These are phyloP conservation scores for Straminergon stramineum DNA, from an alignment of 225 moss, liverwort and hornwort species.

Conservation along the genomic window DNA sequence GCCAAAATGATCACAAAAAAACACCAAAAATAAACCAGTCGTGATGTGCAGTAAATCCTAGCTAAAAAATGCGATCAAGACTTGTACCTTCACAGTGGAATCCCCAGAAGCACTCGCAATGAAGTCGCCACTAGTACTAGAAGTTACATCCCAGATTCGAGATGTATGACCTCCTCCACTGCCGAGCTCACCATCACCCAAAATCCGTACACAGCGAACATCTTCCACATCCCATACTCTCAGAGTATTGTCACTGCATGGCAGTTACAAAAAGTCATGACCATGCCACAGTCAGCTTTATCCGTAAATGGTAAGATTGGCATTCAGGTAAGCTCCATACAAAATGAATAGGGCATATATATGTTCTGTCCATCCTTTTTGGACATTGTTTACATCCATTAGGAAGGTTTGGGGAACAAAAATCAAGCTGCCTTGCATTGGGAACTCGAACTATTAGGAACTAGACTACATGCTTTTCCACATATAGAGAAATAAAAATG, in stretches of 20 bases:
- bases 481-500: background rate
- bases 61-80: background rate
- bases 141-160: constrained; percentile 92
- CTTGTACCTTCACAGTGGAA: constrained; percentile 69
- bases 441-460: background rate
- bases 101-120: constrained; percentile 90
- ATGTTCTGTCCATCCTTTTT: background rate
- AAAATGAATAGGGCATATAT: background rate
- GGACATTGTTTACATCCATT: background rate
- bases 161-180: constrained; percentile 84
- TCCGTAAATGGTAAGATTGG: background rate
- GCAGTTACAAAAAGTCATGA: background rate
- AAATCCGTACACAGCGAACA: constrained; percentile 58
- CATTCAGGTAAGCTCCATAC: background rate
- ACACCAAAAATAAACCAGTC: background rate
- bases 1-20: background rate
- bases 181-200: constrained; percentile 66
- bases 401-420: background rate
- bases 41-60: background rate
- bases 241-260: constrained; percentile 72
- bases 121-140: constrained; percentile 66
- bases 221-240: constrained; percentile 88
- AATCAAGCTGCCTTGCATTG: background rate
- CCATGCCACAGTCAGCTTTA: background rate
- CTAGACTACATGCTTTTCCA: background rate